Evolutionary conservation across 2,329 filamentous ascomycete species (phyloP).

Genomic region (Aspergillus sp.): DNA sequence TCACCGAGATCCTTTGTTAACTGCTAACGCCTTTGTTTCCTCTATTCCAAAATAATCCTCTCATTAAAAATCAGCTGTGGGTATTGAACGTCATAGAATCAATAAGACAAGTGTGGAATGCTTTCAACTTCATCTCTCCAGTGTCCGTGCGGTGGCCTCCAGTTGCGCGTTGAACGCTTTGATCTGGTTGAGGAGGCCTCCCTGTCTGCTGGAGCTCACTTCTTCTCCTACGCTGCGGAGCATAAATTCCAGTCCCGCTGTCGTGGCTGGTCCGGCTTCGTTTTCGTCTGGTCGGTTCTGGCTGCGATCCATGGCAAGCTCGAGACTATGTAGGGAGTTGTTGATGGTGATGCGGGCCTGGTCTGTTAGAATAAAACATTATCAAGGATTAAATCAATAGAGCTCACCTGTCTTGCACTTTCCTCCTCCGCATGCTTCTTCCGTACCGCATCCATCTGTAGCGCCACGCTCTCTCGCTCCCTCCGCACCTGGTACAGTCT

Average conservation of each 20-base stretch:
- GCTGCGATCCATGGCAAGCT: slow-evolving; percentile 36
- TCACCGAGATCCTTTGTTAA: too few relatives aligned
- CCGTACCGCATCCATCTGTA: slow-evolving; percentile 47
- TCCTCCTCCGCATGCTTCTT: slow-evolving; percentile 37
- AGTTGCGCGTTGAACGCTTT: slow-evolving; percentile 40
- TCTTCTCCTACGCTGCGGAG: slow-evolving; percentile 37
- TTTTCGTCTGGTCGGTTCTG: slow-evolving; percentile 19
- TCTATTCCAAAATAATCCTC: too few relatives aligned
- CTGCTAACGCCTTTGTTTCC: too few relatives aligned
- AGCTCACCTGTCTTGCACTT: slow-evolving; percentile 27
- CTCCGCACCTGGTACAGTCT: slow-evolving; percentile 45
- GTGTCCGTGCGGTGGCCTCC: slow-evolving; percentile 26
- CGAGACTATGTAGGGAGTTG: slow-evolving; percentile 38
- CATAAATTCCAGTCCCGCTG: slow-evolving; percentile 38
- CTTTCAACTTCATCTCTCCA: slow-evolving; percentile 17
- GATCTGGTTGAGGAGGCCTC: slow-evolving; percentile 38
- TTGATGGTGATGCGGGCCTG: slow-evolving; percentile 37
- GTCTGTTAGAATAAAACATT: not conserved
- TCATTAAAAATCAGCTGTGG: not conserved
- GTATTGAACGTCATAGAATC: slow-evolving; percentile 1
- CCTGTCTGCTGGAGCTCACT: slow-evolving; percentile 37
- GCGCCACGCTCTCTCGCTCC: slow-evolving; percentile 44
- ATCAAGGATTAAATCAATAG: not conserved
- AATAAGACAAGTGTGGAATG: slow-evolving; percentile 1
- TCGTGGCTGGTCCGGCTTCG: slow-evolving; percentile 13